Percentiles rank a stretch among this genome's conserved stretches.
Evolutionary conservation across 2,329 filamentous ascomycete genomes (phyloP).

Genomic region (Gremmenia infestans): DNA sequence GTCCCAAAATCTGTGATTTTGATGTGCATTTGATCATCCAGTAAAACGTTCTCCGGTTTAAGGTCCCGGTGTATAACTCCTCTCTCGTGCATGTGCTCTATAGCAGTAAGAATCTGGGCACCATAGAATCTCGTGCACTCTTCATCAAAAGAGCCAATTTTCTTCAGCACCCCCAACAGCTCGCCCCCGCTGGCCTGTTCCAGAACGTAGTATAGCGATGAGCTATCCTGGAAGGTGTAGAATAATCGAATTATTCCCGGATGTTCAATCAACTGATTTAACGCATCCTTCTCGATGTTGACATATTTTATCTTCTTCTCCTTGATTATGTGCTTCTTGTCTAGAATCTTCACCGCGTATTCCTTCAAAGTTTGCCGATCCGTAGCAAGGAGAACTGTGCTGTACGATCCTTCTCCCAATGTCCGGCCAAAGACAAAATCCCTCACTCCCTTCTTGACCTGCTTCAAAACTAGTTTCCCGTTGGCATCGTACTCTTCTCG

Average conservation of each 20-base stretch:
- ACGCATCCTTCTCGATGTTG: conserved; percentile 97
- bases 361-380: conserved; percentile 92
- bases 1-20: conserved; percentile 99
- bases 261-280: conserved; percentile 93
- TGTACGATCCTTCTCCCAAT: conserved; percentile 95
- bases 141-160: conserved; percentile 88
- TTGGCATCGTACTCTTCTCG: conserved; percentile 80
- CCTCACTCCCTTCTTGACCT: conserved; percentile 93
- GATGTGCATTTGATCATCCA: conserved; percentile 94
- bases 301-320: conserved; percentile 99
- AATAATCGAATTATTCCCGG: conserved; percentile 94
- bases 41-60: conserved; percentile 93
- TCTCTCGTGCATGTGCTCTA: conserved; percentile 95
- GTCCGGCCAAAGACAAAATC: conserved; percentile 92
- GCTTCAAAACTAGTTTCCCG: conserved; percentile 73
- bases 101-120: conserved; percentile 91
- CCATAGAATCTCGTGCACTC: conserved; percentile 94
- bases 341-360: conserved; percentile 96
- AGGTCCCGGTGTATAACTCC: conserved; percentile 95
- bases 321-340: conserved; percentile 99
- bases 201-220: conserved; percentile 92
- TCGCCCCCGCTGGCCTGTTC: conserved; percentile 92
- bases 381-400: conserved; percentile 86
- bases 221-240: conserved; percentile 97
- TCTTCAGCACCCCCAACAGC: conserved; percentile 86